phyloP scores from a whole-genome alignment of 83 land plant genomes.

The Picea abies region DNA sequence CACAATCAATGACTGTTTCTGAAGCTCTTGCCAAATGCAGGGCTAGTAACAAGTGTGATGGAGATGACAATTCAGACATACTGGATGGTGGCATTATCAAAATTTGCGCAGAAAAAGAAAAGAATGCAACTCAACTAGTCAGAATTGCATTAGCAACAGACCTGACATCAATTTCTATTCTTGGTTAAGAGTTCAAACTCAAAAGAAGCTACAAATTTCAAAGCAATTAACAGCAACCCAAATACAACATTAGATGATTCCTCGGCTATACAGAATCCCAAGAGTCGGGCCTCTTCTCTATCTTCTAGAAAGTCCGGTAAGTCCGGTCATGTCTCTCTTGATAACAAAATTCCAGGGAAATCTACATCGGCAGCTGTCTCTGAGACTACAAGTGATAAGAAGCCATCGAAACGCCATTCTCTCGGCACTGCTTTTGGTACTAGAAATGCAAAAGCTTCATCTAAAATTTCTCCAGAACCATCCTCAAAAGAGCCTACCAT shows the following conservation, averaged over 20 bases:
- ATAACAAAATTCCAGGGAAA: neutral
- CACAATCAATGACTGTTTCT: slow-evolving; percentile 24
- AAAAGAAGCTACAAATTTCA: neutral
- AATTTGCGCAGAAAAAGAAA: neutral
- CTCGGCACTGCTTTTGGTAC: neutral
- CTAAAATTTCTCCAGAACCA: slow-evolving; percentile 23
- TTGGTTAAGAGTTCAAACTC: neutral
- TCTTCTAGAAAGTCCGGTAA: neutral
- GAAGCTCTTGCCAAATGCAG: slow-evolving; percentile 5
- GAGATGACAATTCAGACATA: neutral
- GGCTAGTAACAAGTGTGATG: neutral
- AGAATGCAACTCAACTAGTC: slow-evolving; percentile 4
- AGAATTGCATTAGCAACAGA: slow-evolving; percentile 12
- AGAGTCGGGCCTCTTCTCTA: neutral
- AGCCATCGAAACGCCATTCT: neutral
- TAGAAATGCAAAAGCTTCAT: slow-evolving; percentile 11
- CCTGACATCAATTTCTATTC: neutral
- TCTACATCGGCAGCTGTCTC: neutral
- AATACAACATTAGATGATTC: neutral
- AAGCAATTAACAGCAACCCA: neutral
- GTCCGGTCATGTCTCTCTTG: neutral
- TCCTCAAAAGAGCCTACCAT: slow-evolving; percentile 22
- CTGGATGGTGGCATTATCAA: neutral
- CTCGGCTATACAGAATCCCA: neutral
- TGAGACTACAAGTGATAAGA: slow-evolving; percentile 11